Base-by-base conservation (phyloP, 257 asterid genomes). In the Paulownia fortunei region DNA sequence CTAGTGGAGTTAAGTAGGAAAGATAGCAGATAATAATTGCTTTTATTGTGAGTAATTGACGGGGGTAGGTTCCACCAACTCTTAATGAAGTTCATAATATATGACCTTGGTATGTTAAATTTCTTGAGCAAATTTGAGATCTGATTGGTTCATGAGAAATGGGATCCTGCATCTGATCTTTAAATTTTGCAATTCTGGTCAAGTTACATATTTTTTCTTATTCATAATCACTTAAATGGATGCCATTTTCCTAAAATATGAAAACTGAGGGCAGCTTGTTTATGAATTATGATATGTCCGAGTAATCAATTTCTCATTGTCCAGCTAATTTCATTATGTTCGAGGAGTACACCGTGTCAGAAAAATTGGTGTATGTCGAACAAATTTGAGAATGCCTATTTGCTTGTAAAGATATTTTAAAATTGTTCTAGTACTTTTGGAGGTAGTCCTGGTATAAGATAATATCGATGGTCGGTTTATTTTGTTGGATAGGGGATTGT, bases 21-120 rank as follows among this genome's bases (percentile, higher is more conserved):
- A 55, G 56, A 12, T 21, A 11, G 65, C 62, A 23, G 42, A 24
- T 52, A 74, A 74, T 74, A 65, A 54, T 75, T 36, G 58, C 39
- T 63, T 62, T n/a, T 26, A n/a, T 18, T 6, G 12, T 7, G 32
- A 30, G 9, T 10, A 24, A 26, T 32, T 15, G 24, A 21, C 21
- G 16, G 36, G 30, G 8, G 63, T 32, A 13, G 11, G 34, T 49
- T 51, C 19, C 7, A 32, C 34, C 65, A 30, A 11, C 26, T 37
- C 37, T 55, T n/a, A 18, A 34, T 36, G 30, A 26, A 59, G 66
- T 59, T 32, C n/a, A 55, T 62, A 0, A 30, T 30, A 6, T 11
- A 26, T 13, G 23, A 18, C 21, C 37, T 27, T 30, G 42, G 12
- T 8, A 41, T 41, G 13, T 7, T 13, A 18, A n/a, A n/a, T n/a